These are phyloP conservation scores for Boletus edulis DNA, from an alignment of 768 basidiomycete species.

Conservation along the genomic window DNA sequence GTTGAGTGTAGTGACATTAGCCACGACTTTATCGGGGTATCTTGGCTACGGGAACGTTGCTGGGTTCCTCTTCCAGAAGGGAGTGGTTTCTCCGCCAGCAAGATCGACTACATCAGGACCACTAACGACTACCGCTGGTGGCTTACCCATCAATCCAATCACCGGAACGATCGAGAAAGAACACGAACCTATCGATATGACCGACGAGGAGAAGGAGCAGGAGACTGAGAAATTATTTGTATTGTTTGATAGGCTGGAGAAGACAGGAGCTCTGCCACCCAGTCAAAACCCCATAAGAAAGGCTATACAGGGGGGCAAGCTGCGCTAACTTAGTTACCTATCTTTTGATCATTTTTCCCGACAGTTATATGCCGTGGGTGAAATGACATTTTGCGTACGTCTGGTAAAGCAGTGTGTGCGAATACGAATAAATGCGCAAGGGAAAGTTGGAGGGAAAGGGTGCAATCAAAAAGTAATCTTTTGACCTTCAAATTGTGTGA, in stretches of 20 bases:
- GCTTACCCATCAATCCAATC: conserved; percentile 72
- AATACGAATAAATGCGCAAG: neutral
- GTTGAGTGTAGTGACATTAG: conserved; percentile 34
- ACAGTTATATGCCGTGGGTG: neutral
- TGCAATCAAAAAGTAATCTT: conserved; percentile 44
- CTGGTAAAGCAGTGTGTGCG: neutral
- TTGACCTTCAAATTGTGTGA: conserved; percentile 49
- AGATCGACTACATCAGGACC: conserved; percentile 33
- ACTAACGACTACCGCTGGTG: conserved; percentile 33
- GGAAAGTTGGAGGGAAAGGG: neutral
- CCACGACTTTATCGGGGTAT: conserved; percentile 67
- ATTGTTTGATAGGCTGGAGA: conserved; percentile 87
- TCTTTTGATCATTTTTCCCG: neutral
- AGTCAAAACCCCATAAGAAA: conserved; percentile 71
- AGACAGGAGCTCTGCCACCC: conserved; percentile 62
- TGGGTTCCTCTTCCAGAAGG: conserved; percentile 91
- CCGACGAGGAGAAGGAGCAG: conserved; percentile 90
- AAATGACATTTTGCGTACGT: neutral
- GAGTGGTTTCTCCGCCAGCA: conserved; percentile 63
- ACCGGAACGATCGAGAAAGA: conserved; percentile 65
- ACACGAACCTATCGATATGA: conserved; percentile 60
- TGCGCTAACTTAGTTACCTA: conserved; percentile 2
- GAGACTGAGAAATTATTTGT: conserved; percentile 93
- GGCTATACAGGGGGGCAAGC: conserved; percentile 45
- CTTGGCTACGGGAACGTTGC: conserved; percentile 96